These are phyloP conservation scores for Lojkania enalia DNA, from an alignment of 2,329 filamentous ascomycete species.

Conservation along the genomic window DNA sequence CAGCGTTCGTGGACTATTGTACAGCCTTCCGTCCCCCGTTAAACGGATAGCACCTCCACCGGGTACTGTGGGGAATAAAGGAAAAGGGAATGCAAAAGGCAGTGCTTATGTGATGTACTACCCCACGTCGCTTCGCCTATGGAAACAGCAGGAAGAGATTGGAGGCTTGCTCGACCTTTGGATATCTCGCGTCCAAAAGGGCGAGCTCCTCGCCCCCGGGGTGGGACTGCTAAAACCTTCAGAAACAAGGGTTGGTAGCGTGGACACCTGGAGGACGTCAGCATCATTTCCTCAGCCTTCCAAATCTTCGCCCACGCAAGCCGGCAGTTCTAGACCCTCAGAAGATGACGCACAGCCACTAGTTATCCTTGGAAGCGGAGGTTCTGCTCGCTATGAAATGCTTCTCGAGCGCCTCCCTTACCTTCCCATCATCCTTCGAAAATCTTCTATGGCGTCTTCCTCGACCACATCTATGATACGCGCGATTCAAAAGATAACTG, in stretches of 20 bases:
- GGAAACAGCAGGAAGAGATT: slow-evolving; percentile 81
- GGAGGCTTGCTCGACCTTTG: slow-evolving; percentile 73
- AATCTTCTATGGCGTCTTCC: slow-evolving; percentile 29
- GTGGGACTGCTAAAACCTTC: slow-evolving; percentile 31
- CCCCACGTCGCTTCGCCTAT: slow-evolving; percentile 79
- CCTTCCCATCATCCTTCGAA: slow-evolving; percentile 65
- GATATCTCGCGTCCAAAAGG: slow-evolving; percentile 60
- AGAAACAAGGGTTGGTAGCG: slow-evolving; percentile 39
- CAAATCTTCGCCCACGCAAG: slow-evolving; percentile 6
- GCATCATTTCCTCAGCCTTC: slow-evolving; percentile 19
- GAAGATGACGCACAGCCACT: slow-evolving; percentile 19
- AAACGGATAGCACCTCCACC: slow-evolving; percentile 58
- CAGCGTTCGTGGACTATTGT: slow-evolving; percentile 82
- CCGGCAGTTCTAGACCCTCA: slow-evolving; percentile 1
- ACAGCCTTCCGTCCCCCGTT: slow-evolving; percentile 83
- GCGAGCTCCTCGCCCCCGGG: slow-evolving; percentile 30
- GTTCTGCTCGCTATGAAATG: slow-evolving; percentile 70
- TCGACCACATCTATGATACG: slow-evolving; percentile 41
- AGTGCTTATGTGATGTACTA: slow-evolving; percentile 91
- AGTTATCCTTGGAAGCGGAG: slow-evolving; percentile 61
- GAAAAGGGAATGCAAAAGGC: slow-evolving; percentile 38
- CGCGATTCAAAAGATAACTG: slow-evolving; percentile 69
- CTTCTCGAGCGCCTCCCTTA: slow-evolving; percentile 87
- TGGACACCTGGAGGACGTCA: slow-evolving; percentile 44
- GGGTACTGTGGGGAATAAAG: slow-evolving; percentile 42